Evolutionary conservation across 257 asterid species (phyloP).

Genomic region (Fraxinus excelsior): DNA sequence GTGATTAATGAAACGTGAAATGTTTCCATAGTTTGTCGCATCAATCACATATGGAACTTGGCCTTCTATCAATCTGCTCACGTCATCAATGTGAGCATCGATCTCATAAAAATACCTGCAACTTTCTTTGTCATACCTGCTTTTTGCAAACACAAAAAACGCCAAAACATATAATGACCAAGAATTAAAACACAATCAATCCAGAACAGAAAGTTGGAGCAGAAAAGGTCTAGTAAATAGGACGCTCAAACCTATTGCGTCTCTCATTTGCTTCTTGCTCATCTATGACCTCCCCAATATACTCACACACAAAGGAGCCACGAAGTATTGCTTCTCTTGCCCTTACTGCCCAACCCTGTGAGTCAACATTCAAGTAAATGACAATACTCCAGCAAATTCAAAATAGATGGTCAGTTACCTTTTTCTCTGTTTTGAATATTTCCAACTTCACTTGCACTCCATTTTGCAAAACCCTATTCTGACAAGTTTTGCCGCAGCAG

Average conservation of each 20-base stretch:
- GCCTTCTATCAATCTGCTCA: constrained; percentile 86
- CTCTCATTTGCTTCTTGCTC: constrained; percentile 85
- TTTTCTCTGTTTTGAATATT: constrained; percentile 82
- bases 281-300: constrained; percentile 85
- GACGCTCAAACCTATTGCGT: constrained; percentile 56
- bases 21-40: constrained; percentile 82
- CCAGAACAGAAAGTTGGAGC: not conserved
- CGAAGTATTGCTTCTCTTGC: constrained; percentile 80
- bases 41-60: constrained; percentile 75
- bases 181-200: not conserved
- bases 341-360: constrained; percentile 98
- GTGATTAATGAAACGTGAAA: constrained; percentile 97
- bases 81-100: constrained; percentile 68
- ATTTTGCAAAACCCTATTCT: constrained; percentile 90
- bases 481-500: constrained; percentile 74
- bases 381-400: constrained; percentile 14
- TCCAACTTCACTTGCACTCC: constrained; percentile 87
- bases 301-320: constrained; percentile 95
- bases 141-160: constrained; percentile 26
- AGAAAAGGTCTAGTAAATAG: not conserved
- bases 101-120: constrained; percentile 71
- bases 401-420: constrained; percentile 46
- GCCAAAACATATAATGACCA: constrained; percentile 12
- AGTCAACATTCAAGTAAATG: constrained; percentile 27
- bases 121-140: constrained; percentile 66